These are phyloP conservation scores for Apiotrichum siamense DNA, from an alignment of 1,284 basidiomycete genomes.

Conservation along the genomic window DNA sequence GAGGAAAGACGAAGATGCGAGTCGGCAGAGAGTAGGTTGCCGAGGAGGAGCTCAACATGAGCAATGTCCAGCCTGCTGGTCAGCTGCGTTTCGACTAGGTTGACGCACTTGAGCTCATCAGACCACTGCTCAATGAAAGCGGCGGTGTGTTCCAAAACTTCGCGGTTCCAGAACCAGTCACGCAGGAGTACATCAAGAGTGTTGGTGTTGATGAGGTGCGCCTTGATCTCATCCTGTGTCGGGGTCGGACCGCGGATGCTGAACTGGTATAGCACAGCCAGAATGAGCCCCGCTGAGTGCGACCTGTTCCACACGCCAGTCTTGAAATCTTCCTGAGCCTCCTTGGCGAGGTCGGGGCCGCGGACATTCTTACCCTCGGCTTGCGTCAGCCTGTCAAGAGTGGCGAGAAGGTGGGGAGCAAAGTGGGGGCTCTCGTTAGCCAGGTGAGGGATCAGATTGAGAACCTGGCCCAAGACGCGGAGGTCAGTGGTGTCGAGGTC, in stretches of 20 bases:
- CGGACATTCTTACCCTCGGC: not conserved
- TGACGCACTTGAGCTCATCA: slow-evolving; percentile 37
- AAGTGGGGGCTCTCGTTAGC: slow-evolving; percentile 24
- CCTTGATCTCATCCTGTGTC: slow-evolving; percentile 20
- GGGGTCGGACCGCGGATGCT: slow-evolving; percentile 46
- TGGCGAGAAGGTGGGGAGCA: slow-evolving; percentile 11
- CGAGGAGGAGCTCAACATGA: slow-evolving; percentile 20
- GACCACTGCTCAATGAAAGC: slow-evolving; percentile 48
- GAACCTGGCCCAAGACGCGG: slow-evolving; percentile 28
- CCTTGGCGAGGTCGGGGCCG: not conserved
- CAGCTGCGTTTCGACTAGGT: not conserved
- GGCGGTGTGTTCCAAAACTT: slow-evolving; percentile 55
- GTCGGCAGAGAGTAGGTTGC: slow-evolving; percentile 50
- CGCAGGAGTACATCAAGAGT: slow-evolving; percentile 50
- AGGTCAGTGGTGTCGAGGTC: slow-evolving; percentile 14
- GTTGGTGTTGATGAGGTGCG: slow-evolving; percentile 29
- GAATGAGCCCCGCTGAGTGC: slow-evolving; percentile 25
- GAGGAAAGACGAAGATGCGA: slow-evolving; percentile 42
- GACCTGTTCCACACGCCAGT: slow-evolving; percentile 33
- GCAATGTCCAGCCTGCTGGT: slow-evolving; percentile 17
- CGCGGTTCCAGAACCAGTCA: slow-evolving; percentile 58
- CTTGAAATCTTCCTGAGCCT: slow-evolving; percentile 15
- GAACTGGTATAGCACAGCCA: slow-evolving; percentile 19
- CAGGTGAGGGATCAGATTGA: slow-evolving; percentile 30
- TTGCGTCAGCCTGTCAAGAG: slow-evolving; percentile 5